These are phyloP conservation scores for Venturia nashicola DNA, from an alignment of 2,329 filamentous ascomycete species.

Conservation along the genomic window DNA sequence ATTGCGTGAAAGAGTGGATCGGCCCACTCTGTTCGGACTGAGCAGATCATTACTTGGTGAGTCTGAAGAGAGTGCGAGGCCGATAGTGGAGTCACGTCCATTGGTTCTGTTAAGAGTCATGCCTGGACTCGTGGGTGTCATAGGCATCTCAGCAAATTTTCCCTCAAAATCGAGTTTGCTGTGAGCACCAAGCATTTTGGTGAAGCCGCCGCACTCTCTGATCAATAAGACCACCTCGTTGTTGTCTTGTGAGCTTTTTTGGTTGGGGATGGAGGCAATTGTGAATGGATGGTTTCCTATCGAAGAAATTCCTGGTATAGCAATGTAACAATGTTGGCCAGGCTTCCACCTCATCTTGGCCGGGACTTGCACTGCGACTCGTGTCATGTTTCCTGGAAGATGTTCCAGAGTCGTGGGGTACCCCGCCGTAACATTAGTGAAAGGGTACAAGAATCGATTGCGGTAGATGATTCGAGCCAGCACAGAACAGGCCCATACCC, in stretches of 20 bases:
- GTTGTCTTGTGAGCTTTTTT: not conserved
- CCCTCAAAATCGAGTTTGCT: not conserved
- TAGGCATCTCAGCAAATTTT: not conserved
- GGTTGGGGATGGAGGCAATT: constrained; percentile 6
- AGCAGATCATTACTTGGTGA: not conserved
- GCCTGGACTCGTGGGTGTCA: not conserved
- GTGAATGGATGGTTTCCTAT: constrained; percentile 10
- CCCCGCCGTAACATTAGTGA: constrained; percentile 11
- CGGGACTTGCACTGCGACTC: constrained; percentile 5
- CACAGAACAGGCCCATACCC: constrained; percentile 13
- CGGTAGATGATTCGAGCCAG: constrained; percentile 14
- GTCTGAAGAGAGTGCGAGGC: not conserved
- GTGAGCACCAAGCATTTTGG: constrained; percentile 4
- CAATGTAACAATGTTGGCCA: constrained; percentile 10
- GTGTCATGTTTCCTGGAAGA: constrained; percentile 15
- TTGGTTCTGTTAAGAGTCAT: not conserved
- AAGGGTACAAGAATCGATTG: constrained; percentile 12
- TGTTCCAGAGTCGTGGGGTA: constrained; percentile 15
- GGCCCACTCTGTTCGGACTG: not conserved
- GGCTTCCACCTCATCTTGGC: constrained; percentile 5
- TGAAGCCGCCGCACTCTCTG: constrained; percentile 9
- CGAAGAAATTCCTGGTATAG: constrained; percentile 6
- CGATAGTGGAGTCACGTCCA: not conserved
- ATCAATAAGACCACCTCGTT: constrained; percentile 9
- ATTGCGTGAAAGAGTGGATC: not conserved